Conservation (phyloP, 2,329 filamentous ascomycete species). For the Talaromyces albobiverticillius region DNA sequence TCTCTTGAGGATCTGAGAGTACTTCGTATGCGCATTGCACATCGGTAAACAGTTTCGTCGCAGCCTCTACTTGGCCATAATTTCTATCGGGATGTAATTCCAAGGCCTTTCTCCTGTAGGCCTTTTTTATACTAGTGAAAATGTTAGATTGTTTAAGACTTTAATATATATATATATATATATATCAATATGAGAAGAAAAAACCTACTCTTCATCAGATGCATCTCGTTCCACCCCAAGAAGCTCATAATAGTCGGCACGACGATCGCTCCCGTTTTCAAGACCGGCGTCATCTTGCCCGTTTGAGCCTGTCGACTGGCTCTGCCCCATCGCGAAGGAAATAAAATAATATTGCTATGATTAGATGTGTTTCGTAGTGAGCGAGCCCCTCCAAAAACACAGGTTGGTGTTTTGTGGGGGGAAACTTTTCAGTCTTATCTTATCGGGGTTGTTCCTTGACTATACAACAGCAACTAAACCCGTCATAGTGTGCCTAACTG, state of each 20-base stretch:
- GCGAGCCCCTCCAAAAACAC: no score
- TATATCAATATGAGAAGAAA: no score
- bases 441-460: neutral
- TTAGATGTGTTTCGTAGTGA: no score
- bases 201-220: constrained; percentile 73
- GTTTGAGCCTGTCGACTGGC: constrained; percentile 36
- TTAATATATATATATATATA: neutral
- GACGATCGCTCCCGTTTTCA: constrained; percentile 21
- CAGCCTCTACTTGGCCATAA: constrained; percentile 75
- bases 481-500: no score
- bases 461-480: no score
- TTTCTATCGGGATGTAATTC: constrained; percentile 96
- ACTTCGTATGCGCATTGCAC: constrained; percentile 92
- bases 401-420: constrained; percentile 11
- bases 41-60: constrained; percentile 84
- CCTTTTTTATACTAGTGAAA: constrained; percentile 74
- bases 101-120: constrained; percentile 84
- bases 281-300: constrained; percentile 18
- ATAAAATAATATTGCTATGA: neutral
- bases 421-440: constrained; percentile 5
- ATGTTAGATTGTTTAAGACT: constrained; percentile 7
- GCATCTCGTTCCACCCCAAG: constrained; percentile 70
- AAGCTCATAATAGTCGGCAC: constrained; percentile 66
- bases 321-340: constrained; percentile 39
- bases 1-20: constrained; percentile 91